Base-by-base conservation (phyloP, 2,329 filamentous ascomycete genomes). In the Colletotrichum neosansevieriae region DNA sequence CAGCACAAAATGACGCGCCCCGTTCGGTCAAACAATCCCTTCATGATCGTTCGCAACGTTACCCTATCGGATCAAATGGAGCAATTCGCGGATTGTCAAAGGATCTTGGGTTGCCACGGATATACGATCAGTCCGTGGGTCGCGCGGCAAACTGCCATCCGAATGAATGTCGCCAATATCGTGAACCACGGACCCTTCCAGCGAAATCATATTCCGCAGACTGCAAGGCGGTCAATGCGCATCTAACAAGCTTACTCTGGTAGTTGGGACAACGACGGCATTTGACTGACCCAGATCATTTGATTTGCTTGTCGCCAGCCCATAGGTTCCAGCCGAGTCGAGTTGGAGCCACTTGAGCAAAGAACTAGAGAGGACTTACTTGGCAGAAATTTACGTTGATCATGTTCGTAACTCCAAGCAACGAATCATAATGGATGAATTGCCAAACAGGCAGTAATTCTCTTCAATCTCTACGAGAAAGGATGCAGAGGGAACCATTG, bases 1-100 rank as follows among this genome's bases (percentile, higher is more conserved):
- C 65, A 68, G 47, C 42, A 50, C 38, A 53, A 68, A 65, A 68
- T 65, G 54, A 65, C 61, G 61, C 60, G 65, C 60, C 65, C 65
- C 54, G 47, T 54, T 42, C 6, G 53, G 47, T 59, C 65, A 54
- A 68, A 38, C 65, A 9, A 68, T 64, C 60, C 65, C 60, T 40
- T 68, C 65, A 65, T 56, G 65, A 68, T 65, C 40, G 54, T 56
- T 68, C 61, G 24, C 60, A 68, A 44, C 38, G 54, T 59, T 68
- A 42, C 53, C 65, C 34, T 47, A 59, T 68, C 60, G 61, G 54
- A 53, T 54, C 40, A 59, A 29, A 54, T 47, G 65, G 54, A 36
- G 32, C 45, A 49, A 63, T 54, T 57, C 47, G 54, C 54, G 47
- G 60, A 56, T 65, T 65, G 47, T 34, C 61, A 38, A 65, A 68